Evolutionary conservation across 2,329 filamentous ascomycete species (phyloP).

Genomic region (Atkinsonella texensis): DNA sequence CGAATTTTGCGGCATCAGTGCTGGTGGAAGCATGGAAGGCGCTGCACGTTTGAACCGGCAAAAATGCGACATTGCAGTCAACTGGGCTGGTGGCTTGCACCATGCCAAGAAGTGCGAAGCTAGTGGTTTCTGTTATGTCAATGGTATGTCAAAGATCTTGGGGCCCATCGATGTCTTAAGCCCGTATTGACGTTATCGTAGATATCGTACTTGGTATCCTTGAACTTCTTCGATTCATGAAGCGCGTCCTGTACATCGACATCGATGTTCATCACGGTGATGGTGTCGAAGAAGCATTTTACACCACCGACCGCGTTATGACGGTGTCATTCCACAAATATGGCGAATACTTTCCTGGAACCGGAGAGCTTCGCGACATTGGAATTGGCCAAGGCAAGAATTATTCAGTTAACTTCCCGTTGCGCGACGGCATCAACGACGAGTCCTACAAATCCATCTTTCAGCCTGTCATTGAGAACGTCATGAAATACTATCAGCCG

Average conservation of each 20-base stretch:
- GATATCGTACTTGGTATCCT: constrained; percentile 94
- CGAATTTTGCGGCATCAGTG: constrained; percentile 90
- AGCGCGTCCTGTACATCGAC: constrained; percentile 94
- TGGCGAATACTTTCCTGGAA: constrained; percentile 90
- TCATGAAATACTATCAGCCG: constrained; percentile 80
- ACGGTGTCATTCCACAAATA: constrained; percentile 95
- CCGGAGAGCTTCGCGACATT: constrained; percentile 74
- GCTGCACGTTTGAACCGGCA: constrained; percentile 79
- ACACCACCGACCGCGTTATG: constrained; percentile 85
- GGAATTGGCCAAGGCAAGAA: constrained; percentile 81
- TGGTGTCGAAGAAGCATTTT: constrained; percentile 87
- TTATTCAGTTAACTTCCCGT: constrained; percentile 82
- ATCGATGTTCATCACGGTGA: constrained; percentile 93
- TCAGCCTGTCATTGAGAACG: constrained; percentile 74
- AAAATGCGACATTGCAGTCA: constrained; percentile 94
- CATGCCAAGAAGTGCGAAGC: constrained; percentile 97
- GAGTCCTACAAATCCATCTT: constrained; percentile 83
- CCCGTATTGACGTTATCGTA: constrained; percentile 25
- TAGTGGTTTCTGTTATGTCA: constrained; percentile 96
- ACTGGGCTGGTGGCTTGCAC: constrained; percentile 95
- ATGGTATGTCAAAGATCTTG: constrained; percentile 46
- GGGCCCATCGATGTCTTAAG: neutral
- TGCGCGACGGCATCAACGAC: constrained; percentile 87
- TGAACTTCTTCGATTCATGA: constrained; percentile 78
- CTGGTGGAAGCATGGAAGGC: constrained; percentile 87